Evolutionary conservation across 2,329 filamentous ascomycete genomes (phyloP).

Genomic region (Emmonsiellopsis sp.): DNA sequence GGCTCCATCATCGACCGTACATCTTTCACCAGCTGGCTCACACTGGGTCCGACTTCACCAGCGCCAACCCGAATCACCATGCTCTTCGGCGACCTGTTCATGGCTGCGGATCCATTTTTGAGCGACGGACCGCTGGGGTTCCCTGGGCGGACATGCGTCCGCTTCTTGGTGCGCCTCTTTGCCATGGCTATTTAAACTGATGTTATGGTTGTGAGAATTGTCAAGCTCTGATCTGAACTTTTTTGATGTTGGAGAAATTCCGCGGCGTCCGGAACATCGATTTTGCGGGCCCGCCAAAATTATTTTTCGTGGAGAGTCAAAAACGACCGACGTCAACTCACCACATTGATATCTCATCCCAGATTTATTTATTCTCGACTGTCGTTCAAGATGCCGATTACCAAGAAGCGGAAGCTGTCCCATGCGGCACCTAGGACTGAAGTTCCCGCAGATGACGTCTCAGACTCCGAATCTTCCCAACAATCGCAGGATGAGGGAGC

Average conservation of each 20-base stretch:
- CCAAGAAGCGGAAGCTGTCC: conserved; percentile 34
- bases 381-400: conserved; percentile 23
- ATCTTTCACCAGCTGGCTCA: conserved; percentile 86
- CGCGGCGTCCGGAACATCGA: conserved; percentile 24
- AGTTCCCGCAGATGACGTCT: conserved; percentile 13
- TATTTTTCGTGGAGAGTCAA: conserved; percentile 18
- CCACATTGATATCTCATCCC: neutral
- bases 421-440: conserved; percentile 13
- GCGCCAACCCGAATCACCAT: conserved; percentile 98
- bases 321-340: neutral
- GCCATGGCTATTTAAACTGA: conserved; percentile 55
- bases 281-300: conserved; percentile 25
- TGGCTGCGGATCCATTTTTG: conserved; percentile 47
- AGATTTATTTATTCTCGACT: neutral
- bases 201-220: neutral
- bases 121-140: conserved; percentile 47
- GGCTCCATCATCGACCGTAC: conserved; percentile 93
- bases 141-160: conserved; percentile 66
- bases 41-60: conserved; percentile 80
- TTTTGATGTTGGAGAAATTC: conserved; percentile 4
- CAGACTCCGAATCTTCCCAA: conserved; percentile 14
- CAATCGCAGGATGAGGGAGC: conserved; percentile 3
- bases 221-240: conserved; percentile 4
- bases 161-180: conserved; percentile 73
- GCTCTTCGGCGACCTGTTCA: conserved; percentile 69